Percentiles rank a stretch among this genome's conserved stretches.
phyloP scores from a whole-genome alignment of 345 rosid genomes.

The Populus pruinosa region DNA sequence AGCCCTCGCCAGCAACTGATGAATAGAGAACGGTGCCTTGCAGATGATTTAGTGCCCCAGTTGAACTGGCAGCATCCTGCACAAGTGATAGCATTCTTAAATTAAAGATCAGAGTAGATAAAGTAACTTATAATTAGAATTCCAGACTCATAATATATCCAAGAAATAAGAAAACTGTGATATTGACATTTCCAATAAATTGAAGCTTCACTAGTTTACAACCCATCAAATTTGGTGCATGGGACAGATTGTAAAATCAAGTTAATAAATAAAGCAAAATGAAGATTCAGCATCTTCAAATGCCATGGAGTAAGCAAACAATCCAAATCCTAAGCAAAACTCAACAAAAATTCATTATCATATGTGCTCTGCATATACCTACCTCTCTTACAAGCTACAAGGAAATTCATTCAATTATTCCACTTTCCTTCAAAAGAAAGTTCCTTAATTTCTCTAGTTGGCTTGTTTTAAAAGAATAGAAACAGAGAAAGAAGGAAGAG shows the following conservation, averaged over 20 bases:
- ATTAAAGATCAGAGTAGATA: background rate
- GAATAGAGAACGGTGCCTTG: slow-evolving; percentile 76
- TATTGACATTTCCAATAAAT: background rate
- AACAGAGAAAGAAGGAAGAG: background rate
- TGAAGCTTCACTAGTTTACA: background rate
- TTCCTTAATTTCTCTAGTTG: background rate
- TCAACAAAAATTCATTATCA: background rate
- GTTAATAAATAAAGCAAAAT: background rate
- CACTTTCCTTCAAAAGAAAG: background rate
- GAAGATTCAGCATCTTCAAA: background rate
- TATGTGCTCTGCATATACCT: too few species aligned
- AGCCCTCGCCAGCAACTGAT: slow-evolving; percentile 63
- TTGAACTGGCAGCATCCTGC: slow-evolving; percentile 74
- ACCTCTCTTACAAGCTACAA: background rate
- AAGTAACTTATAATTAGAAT: background rate
- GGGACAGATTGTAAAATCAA: background rate
- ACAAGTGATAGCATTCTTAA: background rate
- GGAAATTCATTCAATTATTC: background rate
- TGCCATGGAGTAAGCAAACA: background rate
- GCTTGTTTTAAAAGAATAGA: background rate
- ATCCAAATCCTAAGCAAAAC: background rate
- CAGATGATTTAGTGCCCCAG: slow-evolving; percentile 63
- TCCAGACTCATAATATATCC: background rate
- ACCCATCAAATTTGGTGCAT: background rate
- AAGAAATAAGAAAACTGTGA: too few species aligned